phyloP scores from a whole-genome alignment of 495 filamentous ascomycete genomes.

The Delitschia confertaspora region DNA sequence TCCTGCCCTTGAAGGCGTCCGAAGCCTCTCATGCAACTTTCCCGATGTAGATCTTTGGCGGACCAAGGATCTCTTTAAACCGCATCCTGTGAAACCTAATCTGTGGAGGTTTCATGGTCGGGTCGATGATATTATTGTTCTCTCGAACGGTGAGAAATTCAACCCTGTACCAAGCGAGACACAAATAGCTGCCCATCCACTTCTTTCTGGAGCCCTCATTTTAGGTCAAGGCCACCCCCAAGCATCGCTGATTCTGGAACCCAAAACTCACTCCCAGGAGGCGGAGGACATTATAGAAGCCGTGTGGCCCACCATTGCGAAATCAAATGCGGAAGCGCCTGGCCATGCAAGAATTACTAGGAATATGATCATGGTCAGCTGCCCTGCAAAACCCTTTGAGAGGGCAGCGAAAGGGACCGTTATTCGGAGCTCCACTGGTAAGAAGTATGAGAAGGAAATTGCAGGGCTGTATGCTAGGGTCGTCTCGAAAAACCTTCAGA shows the following conservation, averaged over 20 bases:
- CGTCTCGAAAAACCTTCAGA: background rate
- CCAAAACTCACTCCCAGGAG: background rate
- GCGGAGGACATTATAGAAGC: background rate
- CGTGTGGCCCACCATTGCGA: background rate
- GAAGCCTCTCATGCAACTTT: background rate
- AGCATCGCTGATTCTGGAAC: slow-evolving; percentile 34
- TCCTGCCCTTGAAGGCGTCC: background rate
- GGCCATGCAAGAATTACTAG: slow-evolving; percentile 1
- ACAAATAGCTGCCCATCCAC: slow-evolving; percentile 10
- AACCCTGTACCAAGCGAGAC: slow-evolving; percentile 38
- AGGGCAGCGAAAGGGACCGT: slow-evolving; percentile 9
- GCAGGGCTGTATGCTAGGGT: background rate
- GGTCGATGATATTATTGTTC: slow-evolving; percentile 37
- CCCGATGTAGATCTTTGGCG: background rate
- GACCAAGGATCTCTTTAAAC: slow-evolving; percentile 15
- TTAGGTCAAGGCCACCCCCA: slow-evolving; percentile 34
- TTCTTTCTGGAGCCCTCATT: slow-evolving; percentile 31
- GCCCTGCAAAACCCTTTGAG: background rate
- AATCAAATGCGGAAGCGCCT: slow-evolving; percentile 5
- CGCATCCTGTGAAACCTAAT: slow-evolving; percentile 21
- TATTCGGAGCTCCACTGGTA: background rate
- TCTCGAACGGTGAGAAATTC: slow-evolving; percentile 39
- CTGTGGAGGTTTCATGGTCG: slow-evolving; percentile 23
- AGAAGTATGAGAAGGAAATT: slow-evolving; percentile 2
- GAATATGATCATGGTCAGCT: slow-evolving; percentile 1